Base-by-base conservation (phyloP, 2,329 filamentous ascomycete genomes). In the Cercospora brassicicola region DNA sequence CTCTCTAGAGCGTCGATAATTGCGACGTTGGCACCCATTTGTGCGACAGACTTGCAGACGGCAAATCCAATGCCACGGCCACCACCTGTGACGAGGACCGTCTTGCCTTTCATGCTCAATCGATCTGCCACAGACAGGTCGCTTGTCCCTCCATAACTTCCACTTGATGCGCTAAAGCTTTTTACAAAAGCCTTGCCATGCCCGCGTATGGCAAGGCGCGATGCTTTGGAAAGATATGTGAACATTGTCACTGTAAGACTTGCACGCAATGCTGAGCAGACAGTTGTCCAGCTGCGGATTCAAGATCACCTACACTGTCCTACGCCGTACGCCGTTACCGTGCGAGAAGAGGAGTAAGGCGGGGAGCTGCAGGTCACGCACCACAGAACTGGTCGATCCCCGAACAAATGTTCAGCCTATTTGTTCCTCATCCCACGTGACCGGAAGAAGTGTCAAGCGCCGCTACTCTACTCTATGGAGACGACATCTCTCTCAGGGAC, bases 81-180 rank as follows among this genome's bases (percentile, higher is more conserved):
- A 36, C 79, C 81, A 31, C 81, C 80, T 15, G 81, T 82, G 28
- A 82, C 75, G 36, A 82, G 76, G 42, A 79, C 78, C 61, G 77
- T 71, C 65, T 75, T 75, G 57, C 70, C 73, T 69, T 73, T 75
- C 64, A 78, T 74, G 62, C 76, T 73, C 66, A 79, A 79, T 60
- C 77, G 64, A 5, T 62, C 39, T 30, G 59, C 42, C n/a, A 62
- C 39, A 31, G 36, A 48, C 15, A 51, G 20, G 18, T 33, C 59
- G 59, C 26, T 26, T n/a, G 31, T 48, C 26, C 59, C 31, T 59
- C 26, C 55, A 33, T 20, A 39, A 31, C 4, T 15, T 13, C 33
- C 39, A 51, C 59, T 42, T 26, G 59, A 62, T 51, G 20, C 59
- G 23, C 23, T 26, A 39, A 59, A 59, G 28, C 10, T 31, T 23